Percentiles rank a stretch among this genome's conserved stretches.
phyloP scores from a whole-genome alignment of 2,329 filamentous ascomycete genomes.

The Rhynchosporium agropyri region DNA sequence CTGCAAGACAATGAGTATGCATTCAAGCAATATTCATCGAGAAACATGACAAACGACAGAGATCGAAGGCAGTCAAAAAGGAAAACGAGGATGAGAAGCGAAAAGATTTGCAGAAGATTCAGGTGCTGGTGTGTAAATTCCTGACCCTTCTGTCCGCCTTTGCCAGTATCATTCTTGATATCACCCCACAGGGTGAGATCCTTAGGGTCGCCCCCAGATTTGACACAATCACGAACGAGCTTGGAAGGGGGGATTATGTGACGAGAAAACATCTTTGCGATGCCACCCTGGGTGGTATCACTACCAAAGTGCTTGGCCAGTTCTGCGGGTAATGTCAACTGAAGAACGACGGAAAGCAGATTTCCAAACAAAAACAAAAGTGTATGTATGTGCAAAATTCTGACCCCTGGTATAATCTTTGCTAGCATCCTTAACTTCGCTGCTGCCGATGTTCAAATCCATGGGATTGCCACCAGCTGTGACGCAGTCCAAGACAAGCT shows the following conservation, averaged over 20 bases:
- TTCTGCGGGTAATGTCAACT: constrained; percentile 19
- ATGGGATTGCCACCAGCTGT: constrained; percentile 17
- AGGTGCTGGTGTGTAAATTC: constrained; percentile 8
- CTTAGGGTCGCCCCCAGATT: constrained; percentile 14
- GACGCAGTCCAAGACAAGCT: constrained; percentile 5
- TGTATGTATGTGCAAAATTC: neutral
- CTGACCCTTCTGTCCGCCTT: constrained; percentile 17
- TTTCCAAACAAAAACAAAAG: constrained; percentile 12
- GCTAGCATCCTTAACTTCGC: constrained; percentile 9
- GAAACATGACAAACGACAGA: no score
- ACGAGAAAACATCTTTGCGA: constrained; percentile 14
- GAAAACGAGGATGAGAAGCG: neutral
- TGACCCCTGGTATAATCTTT: neutral
- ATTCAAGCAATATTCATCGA: neutral
- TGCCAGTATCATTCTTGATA: neutral
- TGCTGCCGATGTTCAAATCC: constrained; percentile 6
- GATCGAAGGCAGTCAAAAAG: no score
- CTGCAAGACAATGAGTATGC: constrained; percentile 22
- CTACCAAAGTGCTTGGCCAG: constrained; percentile 32
- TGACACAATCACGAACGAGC: constrained; percentile 8
- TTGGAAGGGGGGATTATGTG: neutral
- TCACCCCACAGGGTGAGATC: constrained; percentile 32
- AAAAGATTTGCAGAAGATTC: neutral
- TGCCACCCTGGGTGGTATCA: constrained; percentile 55
- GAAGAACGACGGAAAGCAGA: neutral